A percentile compares a stretch with the other conserved stretches of the same genome.
Conservation (phyloP, 1,139 yeast species). For the Diutina mesorugosa region DNA sequence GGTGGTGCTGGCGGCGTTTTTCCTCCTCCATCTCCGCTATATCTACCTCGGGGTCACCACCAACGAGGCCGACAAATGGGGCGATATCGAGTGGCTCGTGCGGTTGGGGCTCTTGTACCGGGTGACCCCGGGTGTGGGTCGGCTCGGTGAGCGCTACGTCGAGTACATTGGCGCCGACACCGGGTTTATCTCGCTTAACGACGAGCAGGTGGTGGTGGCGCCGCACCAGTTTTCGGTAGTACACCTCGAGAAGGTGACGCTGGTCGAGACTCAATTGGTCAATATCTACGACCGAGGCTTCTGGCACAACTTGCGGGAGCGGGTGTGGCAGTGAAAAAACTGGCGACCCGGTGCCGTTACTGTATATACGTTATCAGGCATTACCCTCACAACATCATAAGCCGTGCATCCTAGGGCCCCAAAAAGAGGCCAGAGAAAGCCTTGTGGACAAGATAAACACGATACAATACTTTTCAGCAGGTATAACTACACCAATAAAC, state of each 20-base stretch:
- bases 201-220: neutral
- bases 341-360: neutral
- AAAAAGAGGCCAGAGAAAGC: too few relatives aligned
- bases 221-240: neutral
- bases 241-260: constrained; percentile 15
- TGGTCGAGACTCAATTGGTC: constrained; percentile 31
- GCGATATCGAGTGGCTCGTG: constrained; percentile 49
- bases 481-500: too few relatives aligned
- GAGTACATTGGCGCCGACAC: neutral
- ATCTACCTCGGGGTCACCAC: constrained; percentile 81
- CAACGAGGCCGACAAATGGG: constrained; percentile 82
- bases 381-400: too few relatives aligned
- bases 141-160: neutral
- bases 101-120: constrained; percentile 17
- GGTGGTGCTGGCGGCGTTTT: constrained; percentile 42
- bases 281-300: constrained; percentile 67
- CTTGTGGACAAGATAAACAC: too few relatives aligned
- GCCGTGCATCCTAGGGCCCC: too few relatives aligned
- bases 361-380: neutral
- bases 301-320: constrained; percentile 22
- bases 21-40: constrained; percentile 47
- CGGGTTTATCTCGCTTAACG: neutral
- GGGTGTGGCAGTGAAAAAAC: neutral
- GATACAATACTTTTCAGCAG: too few relatives aligned
- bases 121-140: neutral